Percentiles rank a stretch among this genome's conserved stretches.
Conservation (phyloP, 768 basidiomycete species). For the Boletus reticulatus region DNA sequence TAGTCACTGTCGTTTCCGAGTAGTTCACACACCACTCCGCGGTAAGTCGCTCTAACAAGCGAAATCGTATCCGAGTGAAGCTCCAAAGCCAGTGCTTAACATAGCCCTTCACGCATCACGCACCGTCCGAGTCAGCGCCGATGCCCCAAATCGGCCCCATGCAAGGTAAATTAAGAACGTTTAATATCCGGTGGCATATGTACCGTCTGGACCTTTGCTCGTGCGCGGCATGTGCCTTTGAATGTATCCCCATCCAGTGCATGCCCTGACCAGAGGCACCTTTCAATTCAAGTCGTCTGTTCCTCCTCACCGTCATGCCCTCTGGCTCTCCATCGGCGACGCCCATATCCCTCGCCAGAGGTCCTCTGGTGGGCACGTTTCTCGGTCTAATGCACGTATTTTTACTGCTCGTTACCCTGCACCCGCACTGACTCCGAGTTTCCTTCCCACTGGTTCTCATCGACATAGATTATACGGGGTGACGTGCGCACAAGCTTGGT, state of each 20-base stretch:
- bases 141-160: background rate
- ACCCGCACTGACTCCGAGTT: background rate
- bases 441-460: background rate
- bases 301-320: too few species aligned
- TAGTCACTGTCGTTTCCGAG: too few species aligned
- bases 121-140: background rate
- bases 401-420: background rate
- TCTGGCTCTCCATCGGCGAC: background rate
- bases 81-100: too few species aligned
- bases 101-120: too few species aligned
- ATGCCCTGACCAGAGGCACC: too few species aligned
- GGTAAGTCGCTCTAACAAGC: too few species aligned
- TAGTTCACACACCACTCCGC: too few species aligned
- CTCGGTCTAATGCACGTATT: constrained; percentile 20
- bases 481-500: constrained; percentile 28
- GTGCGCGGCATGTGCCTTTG: background rate
- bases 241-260: too few species aligned
- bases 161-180: background rate
- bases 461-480: constrained; percentile 25
- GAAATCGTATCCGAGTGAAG: too few species aligned
- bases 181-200: background rate
- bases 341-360: constrained; percentile 19
- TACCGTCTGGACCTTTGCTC: background rate
- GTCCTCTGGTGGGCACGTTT: constrained; percentile 28
- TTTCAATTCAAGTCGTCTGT: too few species aligned